Percentiles rank a stretch among this genome's conserved stretches.
phyloP scores from a whole-genome alignment of 164 flowering plant genomes.

The Liquidambar formosana region DNA sequence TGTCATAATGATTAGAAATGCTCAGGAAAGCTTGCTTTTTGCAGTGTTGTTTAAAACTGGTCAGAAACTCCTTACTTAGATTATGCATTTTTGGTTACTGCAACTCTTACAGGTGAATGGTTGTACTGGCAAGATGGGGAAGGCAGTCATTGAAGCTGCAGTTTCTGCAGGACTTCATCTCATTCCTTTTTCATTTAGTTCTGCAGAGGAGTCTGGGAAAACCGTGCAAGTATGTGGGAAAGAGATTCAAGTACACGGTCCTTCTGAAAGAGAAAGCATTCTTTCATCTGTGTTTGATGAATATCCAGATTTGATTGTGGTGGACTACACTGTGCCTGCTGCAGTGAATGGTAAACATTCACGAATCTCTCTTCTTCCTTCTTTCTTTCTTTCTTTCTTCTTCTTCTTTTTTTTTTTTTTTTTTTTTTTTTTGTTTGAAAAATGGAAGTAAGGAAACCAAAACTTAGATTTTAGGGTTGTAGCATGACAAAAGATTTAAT shows the following conservation, averaged over 20 bases:
- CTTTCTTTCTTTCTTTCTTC: no score
- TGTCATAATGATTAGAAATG: no score
- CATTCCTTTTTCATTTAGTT: conserved; percentile 74
- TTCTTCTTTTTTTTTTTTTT: no score
- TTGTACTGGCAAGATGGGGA: conserved; percentile 93
- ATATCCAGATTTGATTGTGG: conserved; percentile 70
- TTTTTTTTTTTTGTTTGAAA: neutral
- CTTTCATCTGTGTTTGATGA: conserved; percentile 60
- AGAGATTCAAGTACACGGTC: conserved; percentile 67
- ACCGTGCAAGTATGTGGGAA: conserved; percentile 58
- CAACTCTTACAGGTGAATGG: conserved; percentile 65
- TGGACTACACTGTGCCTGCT: conserved; percentile 85
- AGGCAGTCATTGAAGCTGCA: conserved; percentile 85
- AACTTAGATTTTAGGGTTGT: neutral
- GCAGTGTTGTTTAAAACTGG: no score
- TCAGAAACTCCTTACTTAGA: neutral
- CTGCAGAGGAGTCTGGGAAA: conserved; percentile 49
- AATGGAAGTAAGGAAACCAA: neutral
- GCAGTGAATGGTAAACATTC: conserved; percentile 80
- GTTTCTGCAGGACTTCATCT: conserved; percentile 73
- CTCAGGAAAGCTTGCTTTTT: no score
- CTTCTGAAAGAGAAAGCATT: conserved; percentile 56
- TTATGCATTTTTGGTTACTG: neutral
- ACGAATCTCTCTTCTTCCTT: no score
- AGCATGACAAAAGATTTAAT: neutral